Evolutionary conservation across 73 alveolate genomes (phyloP).

Genomic region (Breviolum minutum): DNA sequence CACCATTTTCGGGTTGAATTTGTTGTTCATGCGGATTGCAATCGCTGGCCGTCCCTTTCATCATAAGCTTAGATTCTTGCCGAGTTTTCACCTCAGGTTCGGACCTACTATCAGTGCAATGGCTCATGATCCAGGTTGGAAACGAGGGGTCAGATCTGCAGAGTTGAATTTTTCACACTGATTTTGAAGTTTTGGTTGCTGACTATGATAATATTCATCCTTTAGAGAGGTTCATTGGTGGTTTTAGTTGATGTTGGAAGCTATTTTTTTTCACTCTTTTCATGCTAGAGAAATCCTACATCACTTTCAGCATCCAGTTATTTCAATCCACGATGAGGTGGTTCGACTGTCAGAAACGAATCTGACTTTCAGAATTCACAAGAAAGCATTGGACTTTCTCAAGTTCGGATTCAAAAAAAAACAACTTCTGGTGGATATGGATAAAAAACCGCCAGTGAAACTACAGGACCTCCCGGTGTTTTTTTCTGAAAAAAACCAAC

Average conservation of each 20-base stretch:
- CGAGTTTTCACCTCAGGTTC: not conserved
- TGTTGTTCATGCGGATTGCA: too few relatives aligned
- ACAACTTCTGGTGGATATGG: too few relatives aligned
- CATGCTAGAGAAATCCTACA: too few relatives aligned
- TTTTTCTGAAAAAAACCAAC: not conserved
- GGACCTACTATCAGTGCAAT: constrained; percentile 93
- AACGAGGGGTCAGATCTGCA: not conserved
- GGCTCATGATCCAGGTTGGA: constrained; percentile 42
- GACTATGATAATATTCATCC: too few relatives aligned
- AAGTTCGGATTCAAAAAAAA: too few relatives aligned
- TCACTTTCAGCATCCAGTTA: not conserved
- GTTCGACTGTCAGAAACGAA: too few relatives aligned
- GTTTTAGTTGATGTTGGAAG: not conserved
- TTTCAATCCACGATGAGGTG: not conserved
- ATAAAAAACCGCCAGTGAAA: not conserved
- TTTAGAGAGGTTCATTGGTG: too few relatives aligned
- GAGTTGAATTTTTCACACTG: too few relatives aligned
- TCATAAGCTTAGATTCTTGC: not conserved
- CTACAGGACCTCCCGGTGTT: not conserved
- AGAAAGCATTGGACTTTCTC: too few relatives aligned
- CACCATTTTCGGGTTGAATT: too few relatives aligned
- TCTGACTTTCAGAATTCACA: too few relatives aligned
- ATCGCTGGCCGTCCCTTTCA: not conserved
- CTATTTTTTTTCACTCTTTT: not conserved
- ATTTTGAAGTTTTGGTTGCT: too few relatives aligned